Evolutionary conservation across 2,329 filamentous ascomycete genomes (phyloP), one percentile per base, ranked within the genome.

Genomic region (Tolypocladium tropicale): DNA sequence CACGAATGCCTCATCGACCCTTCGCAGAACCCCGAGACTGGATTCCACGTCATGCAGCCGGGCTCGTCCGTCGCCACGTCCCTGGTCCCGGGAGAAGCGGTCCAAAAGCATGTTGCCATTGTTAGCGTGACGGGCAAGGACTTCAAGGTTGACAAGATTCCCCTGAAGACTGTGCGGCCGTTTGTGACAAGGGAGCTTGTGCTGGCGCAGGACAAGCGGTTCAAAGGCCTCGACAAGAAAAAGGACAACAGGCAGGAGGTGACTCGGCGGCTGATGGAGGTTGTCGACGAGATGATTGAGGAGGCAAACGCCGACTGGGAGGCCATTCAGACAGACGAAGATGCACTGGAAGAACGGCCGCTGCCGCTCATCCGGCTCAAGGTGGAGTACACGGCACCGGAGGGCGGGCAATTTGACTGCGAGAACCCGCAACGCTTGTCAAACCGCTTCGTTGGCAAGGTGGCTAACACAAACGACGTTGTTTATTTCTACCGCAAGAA

Each of bases 351-450:
- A 55, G 78, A 78, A 39, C 72, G 82, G 1, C 93, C 93, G 0
- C 74, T 94, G 36, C 94, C 94, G 0, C 78, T 99, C 1, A 86
- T 99, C 41, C 84, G 94, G 23, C 80, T 99, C 18, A 90, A 92
- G 59, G 92, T 99, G 1, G 94, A 99, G 65, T 94, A 90, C 61
- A 88, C 89, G 0, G 85, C 91, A 0, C 88, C 88, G 0, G 90
- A 95, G 49, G 91, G 90, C 4, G 89, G 90, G 16, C 83, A 84
- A 37, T 99, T 90, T 65, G 89, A 97, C 62, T 86, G 88, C 60
- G 94, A 97, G 69, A 99, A 99, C 59, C 92, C 94, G 0, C 94
- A 97, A 68, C 85, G 94, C 10, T 96, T 97, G 66, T 97, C 93
- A 0, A 95, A 95, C 68, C 83, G 91, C 3, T 99, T 97, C 63